Evolutionary conservation across 83 land plant species (phyloP), one percentile per base, ranked within the genome.

Genomic region (Picea abies): DNA sequence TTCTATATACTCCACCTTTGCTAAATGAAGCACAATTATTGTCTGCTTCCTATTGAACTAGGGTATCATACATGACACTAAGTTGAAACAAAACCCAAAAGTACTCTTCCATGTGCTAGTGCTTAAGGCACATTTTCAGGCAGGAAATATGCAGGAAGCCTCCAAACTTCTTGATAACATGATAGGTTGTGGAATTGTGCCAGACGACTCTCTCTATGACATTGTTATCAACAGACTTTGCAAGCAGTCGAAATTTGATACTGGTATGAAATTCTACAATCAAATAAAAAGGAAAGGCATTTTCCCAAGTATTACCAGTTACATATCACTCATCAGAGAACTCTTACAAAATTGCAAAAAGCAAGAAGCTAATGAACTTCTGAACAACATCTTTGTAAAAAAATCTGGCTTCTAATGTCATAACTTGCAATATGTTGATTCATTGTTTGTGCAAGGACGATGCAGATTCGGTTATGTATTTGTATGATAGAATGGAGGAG

Each of bases 361-460:
- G 29, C 63, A 67, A 58, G 35, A 82, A n/a, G 69, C 49, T 79
- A 61, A 60, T 63, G 80, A 76, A n/a, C 4, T 88, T n/a, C n/a
- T n/a, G 82, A 65, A 29, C 83, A 14, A 35, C 8, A 88, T 82
- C 60, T n/a, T 92, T 20, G 85, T 86, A 82, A 73, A 79, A 20
- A 39, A 87, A 84, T 87, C 29, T 89, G 14, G 4, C 81, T 14
- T 79, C 26, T 58, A 87, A 84, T 25, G 29, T 73, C 23, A 79
- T 14, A 56, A 76, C 80, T 4, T 37, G 44, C 11, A 76, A 66
- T 2, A 39, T 82, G 5, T 9, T 92, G 12, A 75, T 78, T 35
- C 39, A 32, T 5, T 85, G 86, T 63, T 29, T 86, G 61, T 88
- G 89, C 44, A 64, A 84, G 69, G 84, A 86, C 32, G 86, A 87